These are phyloP conservation scores for Corinectria fuckeliana DNA, from an alignment of 2,329 filamentous ascomycete species.

Conservation along the genomic window DNA sequence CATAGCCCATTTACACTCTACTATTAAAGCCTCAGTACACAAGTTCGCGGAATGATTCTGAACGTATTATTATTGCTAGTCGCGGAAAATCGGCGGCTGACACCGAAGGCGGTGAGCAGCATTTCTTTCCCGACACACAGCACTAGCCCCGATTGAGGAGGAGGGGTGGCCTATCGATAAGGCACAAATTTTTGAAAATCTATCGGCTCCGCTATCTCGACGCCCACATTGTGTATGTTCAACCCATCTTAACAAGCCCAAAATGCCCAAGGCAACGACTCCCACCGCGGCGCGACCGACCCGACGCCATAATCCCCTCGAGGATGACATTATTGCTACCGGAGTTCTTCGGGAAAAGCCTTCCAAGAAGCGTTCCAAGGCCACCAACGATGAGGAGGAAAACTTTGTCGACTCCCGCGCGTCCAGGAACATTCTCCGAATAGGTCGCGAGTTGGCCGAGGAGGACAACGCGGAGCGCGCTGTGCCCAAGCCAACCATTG, in stretches of 20 bases:
- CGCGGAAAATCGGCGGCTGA: slow-evolving; percentile 2
- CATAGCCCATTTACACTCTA: too few species aligned
- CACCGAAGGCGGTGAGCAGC: slow-evolving; percentile 43
- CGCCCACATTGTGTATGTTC: slow-evolving; percentile 36
- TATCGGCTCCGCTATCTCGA: slow-evolving; percentile 30
- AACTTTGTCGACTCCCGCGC: slow-evolving; percentile 86
- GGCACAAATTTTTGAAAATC: slow-evolving; percentile 47
- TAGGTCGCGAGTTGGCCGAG: slow-evolving; percentile 86
- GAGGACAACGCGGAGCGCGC: slow-evolving; percentile 65
- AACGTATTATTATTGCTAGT: too few species aligned
- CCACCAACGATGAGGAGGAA: slow-evolving; percentile 66
- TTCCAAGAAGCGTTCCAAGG: slow-evolving; percentile 72
- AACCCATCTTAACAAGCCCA: slow-evolving; percentile 35
- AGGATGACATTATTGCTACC: slow-evolving; percentile 81
- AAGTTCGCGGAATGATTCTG: too few species aligned
- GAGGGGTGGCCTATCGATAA: slow-evolving; percentile 51
- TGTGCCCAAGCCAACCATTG: slow-evolving; percentile 49
- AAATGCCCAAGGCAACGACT: slow-evolving; percentile 81
- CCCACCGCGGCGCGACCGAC: slow-evolving; percentile 62
- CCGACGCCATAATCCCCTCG: slow-evolving; percentile 86
- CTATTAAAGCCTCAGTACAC: too few species aligned
- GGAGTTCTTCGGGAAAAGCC: slow-evolving; percentile 75
- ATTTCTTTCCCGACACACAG: neutral
- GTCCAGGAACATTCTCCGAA: slow-evolving; percentile 85
- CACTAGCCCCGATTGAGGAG: slow-evolving; percentile 40